Percentiles rank a stretch among this genome's conserved stretches.
Conservation (phyloP, 1,139 yeast species). For the Protomyces lactucae-debilis region DNA sequence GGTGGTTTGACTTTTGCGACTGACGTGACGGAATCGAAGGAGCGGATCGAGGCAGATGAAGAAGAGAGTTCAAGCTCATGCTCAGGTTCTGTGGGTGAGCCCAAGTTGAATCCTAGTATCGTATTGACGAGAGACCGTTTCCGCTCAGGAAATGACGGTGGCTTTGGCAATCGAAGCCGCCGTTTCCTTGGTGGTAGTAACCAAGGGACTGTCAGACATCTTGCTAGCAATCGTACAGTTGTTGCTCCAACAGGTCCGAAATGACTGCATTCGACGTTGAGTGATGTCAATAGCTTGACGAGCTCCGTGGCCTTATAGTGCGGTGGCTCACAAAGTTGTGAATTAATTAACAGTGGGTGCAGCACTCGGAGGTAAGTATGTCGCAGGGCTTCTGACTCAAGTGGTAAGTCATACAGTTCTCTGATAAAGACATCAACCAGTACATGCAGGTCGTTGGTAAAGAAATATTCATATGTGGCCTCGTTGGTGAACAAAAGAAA, state of each 20-base stretch:
- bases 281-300: constrained; percentile 44
- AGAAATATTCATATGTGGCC: constrained; percentile 61
- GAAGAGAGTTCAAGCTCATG: not conserved
- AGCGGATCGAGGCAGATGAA: constrained; percentile 3
- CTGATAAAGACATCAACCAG: constrained; percentile 79
- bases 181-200: constrained; percentile 22
- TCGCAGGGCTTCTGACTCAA: constrained; percentile 46
- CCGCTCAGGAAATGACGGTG: constrained; percentile 3
- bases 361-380: constrained; percentile 74
- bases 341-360: constrained; percentile 62
- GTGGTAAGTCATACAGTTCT: constrained; percentile 65
- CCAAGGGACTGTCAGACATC: constrained; percentile 34
- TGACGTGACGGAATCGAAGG: constrained; percentile 19
- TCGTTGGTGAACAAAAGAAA: constrained; percentile 69
- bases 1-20: constrained; percentile 20
- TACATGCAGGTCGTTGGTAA: constrained; percentile 79
- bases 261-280: constrained; percentile 30
- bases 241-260: constrained; percentile 33
- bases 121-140: constrained; percentile 1
- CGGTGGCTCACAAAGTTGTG: constrained; percentile 52
- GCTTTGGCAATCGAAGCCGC: constrained; percentile 1
- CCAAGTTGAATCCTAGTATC: constrained; percentile 14
- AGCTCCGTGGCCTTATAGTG: constrained; percentile 59
- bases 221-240: constrained; percentile 32
- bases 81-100: not conserved